Evolutionary conservation across 768 basidiomycete genomes (phyloP).

Genomic region (Chalciporus sphaerocephalus): DNA sequence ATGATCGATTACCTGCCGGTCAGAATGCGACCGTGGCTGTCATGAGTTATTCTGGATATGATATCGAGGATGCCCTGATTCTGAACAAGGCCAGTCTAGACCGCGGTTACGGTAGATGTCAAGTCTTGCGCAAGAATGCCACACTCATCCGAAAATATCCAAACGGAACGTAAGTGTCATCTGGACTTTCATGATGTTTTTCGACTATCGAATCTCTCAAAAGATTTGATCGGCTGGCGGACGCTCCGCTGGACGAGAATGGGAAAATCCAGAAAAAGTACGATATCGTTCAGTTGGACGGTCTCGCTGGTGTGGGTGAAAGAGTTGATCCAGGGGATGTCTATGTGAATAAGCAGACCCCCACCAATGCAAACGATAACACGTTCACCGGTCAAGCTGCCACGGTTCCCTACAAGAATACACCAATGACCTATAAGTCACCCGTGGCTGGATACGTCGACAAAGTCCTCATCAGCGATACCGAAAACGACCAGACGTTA

Average conservation of each 20-base stretch:
- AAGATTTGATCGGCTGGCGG: constrained; percentile 93
- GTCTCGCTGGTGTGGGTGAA: constrained; percentile 92
- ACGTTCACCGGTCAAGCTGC: constrained; percentile 80
- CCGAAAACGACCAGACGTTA: constrained; percentile 92
- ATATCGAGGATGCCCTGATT: constrained; percentile 98
- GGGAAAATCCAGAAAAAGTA: constrained; percentile 79
- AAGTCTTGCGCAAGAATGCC: constrained; percentile 93
- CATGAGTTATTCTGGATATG: constrained; percentile 99
- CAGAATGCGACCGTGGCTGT: constrained; percentile 98
- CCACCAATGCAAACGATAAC: constrained; percentile 91
- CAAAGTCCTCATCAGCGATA: constrained; percentile 96
- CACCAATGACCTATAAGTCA: constrained; percentile 90
- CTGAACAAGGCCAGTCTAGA: constrained; percentile 96
- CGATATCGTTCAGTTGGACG: constrained; percentile 88
- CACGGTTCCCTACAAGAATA: constrained; percentile 84
- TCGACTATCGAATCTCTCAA: background rate
- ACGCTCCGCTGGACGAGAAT: constrained; percentile 82
- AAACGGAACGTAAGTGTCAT: constrained; percentile 82
- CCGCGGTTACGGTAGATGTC: constrained; percentile 95
- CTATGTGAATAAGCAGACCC: constrained; percentile 96
- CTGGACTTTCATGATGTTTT: constrained; percentile 6
- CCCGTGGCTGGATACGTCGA: constrained; percentile 93
- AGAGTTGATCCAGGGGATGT: constrained; percentile 89
- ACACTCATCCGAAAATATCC: constrained; percentile 94
- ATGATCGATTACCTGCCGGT: constrained; percentile 94